Evolutionary conservation across 352 stramenopile species (phyloP), one percentile per base, ranked within the genome.

Genomic region (Phytophthora melonis): DNA sequence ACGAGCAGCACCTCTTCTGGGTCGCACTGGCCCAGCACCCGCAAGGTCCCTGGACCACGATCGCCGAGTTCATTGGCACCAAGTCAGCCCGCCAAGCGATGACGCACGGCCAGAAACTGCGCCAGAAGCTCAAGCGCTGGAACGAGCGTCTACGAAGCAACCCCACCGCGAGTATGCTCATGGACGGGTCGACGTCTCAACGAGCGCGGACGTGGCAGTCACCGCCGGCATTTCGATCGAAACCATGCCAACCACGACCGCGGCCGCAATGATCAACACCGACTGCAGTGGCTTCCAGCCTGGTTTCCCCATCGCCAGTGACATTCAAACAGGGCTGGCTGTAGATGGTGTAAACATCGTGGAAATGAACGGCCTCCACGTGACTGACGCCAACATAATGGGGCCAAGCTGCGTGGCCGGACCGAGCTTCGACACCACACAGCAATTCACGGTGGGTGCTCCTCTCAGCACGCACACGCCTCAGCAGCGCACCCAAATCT

Each of bases 101-200:
- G 78, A 89, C 81, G 0, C 79, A 86, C 41, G 81, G 71, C 3
- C 81, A 89, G 66, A 89, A 89, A 43, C 58, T 87, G 52, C 74
- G 81, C 0, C 79, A 89, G 49, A 89, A 89, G 50, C 75, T 87
- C 41, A 80, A 75, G 21, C 79, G 79, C 54, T 86, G 79, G 79
- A 76, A 80, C 13, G 72, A 82, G 25, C 78, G 75, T 43, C 41
- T 84, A 13, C 71, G 78, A 2, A 68, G 64, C 25, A 78, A 78
- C 59, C 70, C 70, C 3, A 66, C 54, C 11, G 56, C 60, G 14
- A 78, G 66, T 14, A 64, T 66, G 66, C 39, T 78, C 5, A 74
- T 78, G 66, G 59, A 78, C 27, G 49, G 47, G 4, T 71, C n/a
- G 63, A 36, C 43, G 45, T 75, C 36, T 58, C 57, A 6, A 66